Conservation (phyloP, 2,329 filamentous ascomycete genomes). For the Ambrosiella beaveri region DNA sequence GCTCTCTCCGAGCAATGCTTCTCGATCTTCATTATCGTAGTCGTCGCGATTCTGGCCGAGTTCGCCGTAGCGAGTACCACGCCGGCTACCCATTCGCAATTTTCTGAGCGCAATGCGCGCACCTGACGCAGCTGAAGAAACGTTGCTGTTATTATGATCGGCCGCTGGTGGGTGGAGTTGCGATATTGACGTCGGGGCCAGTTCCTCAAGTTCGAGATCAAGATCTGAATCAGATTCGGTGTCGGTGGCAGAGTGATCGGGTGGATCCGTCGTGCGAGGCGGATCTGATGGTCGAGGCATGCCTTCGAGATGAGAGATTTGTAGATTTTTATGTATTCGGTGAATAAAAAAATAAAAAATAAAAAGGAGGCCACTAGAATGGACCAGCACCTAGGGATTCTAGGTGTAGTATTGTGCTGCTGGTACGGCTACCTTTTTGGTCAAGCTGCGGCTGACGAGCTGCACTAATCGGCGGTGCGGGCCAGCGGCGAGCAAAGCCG, state of each 20-base stretch:
- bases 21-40: slow-evolving; percentile 42
- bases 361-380: background rate
- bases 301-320: slow-evolving; percentile 18
- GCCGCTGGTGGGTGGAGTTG: slow-evolving; percentile 22
- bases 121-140: slow-evolving; percentile 11
- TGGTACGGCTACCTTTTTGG: background rate
- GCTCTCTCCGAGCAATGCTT: slow-evolving; percentile 47
- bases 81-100: slow-evolving; percentile 47
- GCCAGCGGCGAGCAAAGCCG: background rate
- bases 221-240: slow-evolving; percentile 53
- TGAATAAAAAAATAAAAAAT: background rate
- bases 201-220: slow-evolving; percentile 62
- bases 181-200: slow-evolving; percentile 40
- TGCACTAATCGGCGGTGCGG: background rate
- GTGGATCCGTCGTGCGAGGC: slow-evolving; percentile 37
- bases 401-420: background rate
- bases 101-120: slow-evolving; percentile 53
- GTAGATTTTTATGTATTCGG: background rate
- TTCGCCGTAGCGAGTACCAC: slow-evolving; percentile 40
- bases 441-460: slow-evolving; percentile 1
- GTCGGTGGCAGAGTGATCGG: slow-evolving; percentile 33
- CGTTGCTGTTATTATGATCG: slow-evolving; percentile 18
- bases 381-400: background rate
- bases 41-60: slow-evolving; percentile 38
- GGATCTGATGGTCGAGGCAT: slow-evolving; percentile 37